Evolutionary conservation across 805 yeast genomes (phyloP), one percentile per base, ranked within the genome.

Genomic region (Saturnispora zaruensis): DNA sequence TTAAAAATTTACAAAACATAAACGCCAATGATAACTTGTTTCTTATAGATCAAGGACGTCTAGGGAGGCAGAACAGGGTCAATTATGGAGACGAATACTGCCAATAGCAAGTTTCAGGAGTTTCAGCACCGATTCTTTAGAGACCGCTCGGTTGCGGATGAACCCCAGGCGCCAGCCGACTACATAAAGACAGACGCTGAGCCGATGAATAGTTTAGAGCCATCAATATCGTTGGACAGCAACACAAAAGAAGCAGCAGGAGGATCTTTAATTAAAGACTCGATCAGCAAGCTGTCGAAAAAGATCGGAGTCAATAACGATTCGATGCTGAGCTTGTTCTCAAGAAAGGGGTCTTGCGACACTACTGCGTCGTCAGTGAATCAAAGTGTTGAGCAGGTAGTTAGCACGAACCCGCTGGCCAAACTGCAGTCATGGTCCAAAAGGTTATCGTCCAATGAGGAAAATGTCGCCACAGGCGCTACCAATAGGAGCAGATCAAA

Each of bases 231-330:
- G 20, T 40, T 25, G 9, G 41, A 23, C 13, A 36, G 20, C 13
- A 26, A 34, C 13, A 21, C 46, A 9, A 7, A 16, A 26, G 30
- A 20, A 23, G 40, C 23, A 14, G 20, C 20, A 26, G 30, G 32
- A 23, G 40, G 40, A 14, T 30, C 20, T 11, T 34, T 41, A 18
- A 33, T 50, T 6, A 49, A 49, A 6, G 52, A 50, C 18, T 45
- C 49, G 7, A 7, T 50, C 5, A 45, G 28, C 24, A 50, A 50
- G 16, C 16, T 50, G 16, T 41, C 50, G 18, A 50, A 32, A 20
- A 50, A 50, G 33, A 41, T 50, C 23, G 46, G 40, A 16, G n/a
- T 37, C 5, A 42, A 16, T n/a, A 49, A 45, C 23, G 45, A 42
- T 7, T 42, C 45, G 11, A 42, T 42, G 45, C 11, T 9, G 18